These are phyloP conservation scores for Monosporascus sp. DNA, from an alignment of 2,329 filamentous ascomycete genomes.

Conservation along the genomic window DNA sequence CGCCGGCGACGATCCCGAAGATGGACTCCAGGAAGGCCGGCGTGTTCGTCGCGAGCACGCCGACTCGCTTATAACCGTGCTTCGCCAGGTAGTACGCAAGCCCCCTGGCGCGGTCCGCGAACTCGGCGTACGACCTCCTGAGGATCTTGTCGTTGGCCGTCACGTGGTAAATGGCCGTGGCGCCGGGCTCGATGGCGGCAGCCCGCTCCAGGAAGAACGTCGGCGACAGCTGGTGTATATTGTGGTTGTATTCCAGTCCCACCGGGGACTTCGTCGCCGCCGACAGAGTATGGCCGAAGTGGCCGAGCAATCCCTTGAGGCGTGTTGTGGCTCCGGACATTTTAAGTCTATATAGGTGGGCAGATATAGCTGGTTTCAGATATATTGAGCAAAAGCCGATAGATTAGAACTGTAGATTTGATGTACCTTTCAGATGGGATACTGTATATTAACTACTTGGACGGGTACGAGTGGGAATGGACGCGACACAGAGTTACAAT, in stretches of 20 bases:
- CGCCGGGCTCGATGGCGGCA: conserved; percentile 81
- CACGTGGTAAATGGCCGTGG: conserved; percentile 78
- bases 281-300: conserved; percentile 33
- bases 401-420: too few relatives aligned
- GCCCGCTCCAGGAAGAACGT: conserved; percentile 84
- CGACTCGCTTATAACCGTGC: conserved; percentile 69
- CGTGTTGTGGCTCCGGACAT: conserved; percentile 65
- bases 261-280: conserved; percentile 29
- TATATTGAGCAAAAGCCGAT: too few relatives aligned
- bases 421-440: too few relatives aligned
- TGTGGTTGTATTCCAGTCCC: conserved; percentile 42
- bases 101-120: conserved; percentile 80
- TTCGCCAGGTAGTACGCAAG: conserved; percentile 83
- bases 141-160: conserved; percentile 72
- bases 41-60: conserved; percentile 86
- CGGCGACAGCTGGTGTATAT: conserved; percentile 77
- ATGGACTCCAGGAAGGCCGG: conserved; percentile 90
- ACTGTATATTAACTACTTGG: too few relatives aligned
- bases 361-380: background rate
- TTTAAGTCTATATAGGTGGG: background rate
- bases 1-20: conserved; percentile 80
- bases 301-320: conserved; percentile 52
- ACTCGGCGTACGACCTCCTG: conserved; percentile 72
- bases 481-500: too few relatives aligned
- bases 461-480: too few relatives aligned